phyloP scores from a whole-genome alignment of 768 basidiomycete species.

The Russula vinacea region DNA sequence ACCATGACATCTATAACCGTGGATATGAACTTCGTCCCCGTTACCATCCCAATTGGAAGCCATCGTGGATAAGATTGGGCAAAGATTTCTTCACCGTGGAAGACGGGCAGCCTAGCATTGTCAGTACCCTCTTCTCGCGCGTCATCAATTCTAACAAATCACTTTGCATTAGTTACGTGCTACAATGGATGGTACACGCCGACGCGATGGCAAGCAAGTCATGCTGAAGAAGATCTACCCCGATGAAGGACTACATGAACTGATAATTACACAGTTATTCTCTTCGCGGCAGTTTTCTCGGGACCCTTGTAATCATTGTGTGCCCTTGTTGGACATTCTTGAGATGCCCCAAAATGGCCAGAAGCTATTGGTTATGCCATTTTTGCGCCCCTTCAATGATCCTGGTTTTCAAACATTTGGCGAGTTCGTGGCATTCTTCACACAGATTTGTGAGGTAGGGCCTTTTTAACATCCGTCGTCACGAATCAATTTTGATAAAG shows the following conservation, averaged over 20 bases:
- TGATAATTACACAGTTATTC: conserved; percentile 16
- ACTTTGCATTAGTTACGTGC: too few relatives aligned
- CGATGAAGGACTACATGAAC: conserved; percentile 19
- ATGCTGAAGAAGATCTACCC: conserved; percentile 28
- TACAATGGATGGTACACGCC: conserved; percentile 9
- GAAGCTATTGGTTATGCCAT: conserved; percentile 31
- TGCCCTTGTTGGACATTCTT: conserved; percentile 29
- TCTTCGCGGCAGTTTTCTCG: conserved; percentile 13
- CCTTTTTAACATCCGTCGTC: not conserved
- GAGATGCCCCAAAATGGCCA: conserved; percentile 19
- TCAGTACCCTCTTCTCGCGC: too few relatives aligned
- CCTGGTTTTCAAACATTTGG: conserved; percentile 33
- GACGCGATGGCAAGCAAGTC: conserved; percentile 27
- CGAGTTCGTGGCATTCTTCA: conserved; percentile 33
- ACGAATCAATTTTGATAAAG: not conserved
- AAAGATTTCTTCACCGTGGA: too few relatives aligned
- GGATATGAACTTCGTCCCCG: too few relatives aligned
- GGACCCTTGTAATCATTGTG: conserved; percentile 33
- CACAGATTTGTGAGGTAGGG: conserved; percentile 32
- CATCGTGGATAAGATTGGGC: too few relatives aligned
- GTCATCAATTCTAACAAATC: not conserved
- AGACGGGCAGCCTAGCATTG: too few relatives aligned
- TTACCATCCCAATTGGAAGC: too few relatives aligned
- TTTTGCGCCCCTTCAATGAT: conserved; percentile 27
- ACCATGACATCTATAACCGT: too few relatives aligned